Base-by-base conservation (phyloP, 192 early-diverging fungal genomes). In the Backusella mclennaniae region DNA sequence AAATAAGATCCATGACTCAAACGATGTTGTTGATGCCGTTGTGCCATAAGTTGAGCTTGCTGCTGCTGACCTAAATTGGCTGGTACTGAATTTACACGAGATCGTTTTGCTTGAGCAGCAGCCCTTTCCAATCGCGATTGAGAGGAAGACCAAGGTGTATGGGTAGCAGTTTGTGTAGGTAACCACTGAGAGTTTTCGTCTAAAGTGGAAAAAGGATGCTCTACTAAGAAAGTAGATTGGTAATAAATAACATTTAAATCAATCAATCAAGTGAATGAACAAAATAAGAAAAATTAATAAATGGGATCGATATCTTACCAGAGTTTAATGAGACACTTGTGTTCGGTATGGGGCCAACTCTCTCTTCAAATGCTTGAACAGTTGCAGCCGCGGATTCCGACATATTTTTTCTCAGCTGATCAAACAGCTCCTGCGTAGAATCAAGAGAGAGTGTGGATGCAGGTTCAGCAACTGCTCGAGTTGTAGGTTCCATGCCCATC, bases 401-500 rank as follows among this genome's bases (percentile, higher is more conserved):
- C 67, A 80, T 73, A 42, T 72, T 75, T 49, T 87, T 80, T 75
- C 85, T 85, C 29, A 87, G 79, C 56, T 88, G 82, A 71, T 88
- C 84, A 29, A 89, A 88, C 49, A 88, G 63, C 35, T 87, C 84
- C 67, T 89, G 87, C 11, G 87, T 85, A n/a, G 85, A 87, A 66
- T 88, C 89, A 14, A 89, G 76, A 3, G 90, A 89, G 72, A 89
- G 83, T 2, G 91, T 88, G 29, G 89, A 84, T n/a, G 93, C 87
- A 17, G 88, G 92, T 82, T 93, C 85, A 75, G 91, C 80, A 53
- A 90, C 82, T 56, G 93, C 85, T n/a, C 84, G 79, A 1, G 95
- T 97, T 1, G 96, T 96, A 3, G 96, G 90, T 71, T 96, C 93
- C 9, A 92, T 83, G 2, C 93, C 93, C 76, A 92, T 89, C 7